Evolutionary conservation across 2,329 filamentous ascomycete species (phyloP).

Genomic region (Domatiomyces catenatus): DNA sequence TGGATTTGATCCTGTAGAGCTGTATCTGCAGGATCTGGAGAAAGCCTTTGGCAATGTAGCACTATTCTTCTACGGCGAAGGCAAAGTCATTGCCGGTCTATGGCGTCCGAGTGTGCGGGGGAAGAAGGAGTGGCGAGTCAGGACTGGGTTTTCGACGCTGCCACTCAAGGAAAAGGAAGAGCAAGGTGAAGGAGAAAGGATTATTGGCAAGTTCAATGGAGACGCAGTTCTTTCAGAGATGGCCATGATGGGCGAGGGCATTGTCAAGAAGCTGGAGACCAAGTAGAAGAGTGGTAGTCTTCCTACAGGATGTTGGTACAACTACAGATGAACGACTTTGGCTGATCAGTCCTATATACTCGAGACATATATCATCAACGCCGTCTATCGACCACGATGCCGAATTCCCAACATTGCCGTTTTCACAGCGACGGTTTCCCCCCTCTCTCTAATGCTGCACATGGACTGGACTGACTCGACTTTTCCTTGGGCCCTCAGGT

Average conservation of each 20-base stretch:
- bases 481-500: not conserved
- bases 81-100: constrained; percentile 42
- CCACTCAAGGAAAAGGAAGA: constrained; percentile 27
- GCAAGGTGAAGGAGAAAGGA: constrained; percentile 24
- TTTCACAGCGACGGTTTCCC: too few species aligned
- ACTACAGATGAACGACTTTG: not conserved
- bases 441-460: too few species aligned
- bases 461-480: not conserved
- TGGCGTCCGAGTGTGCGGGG: constrained; percentile 44
- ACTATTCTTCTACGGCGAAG: constrained; percentile 61
- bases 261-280: constrained; percentile 12
- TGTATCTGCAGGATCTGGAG: constrained; percentile 54
- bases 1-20: constrained; percentile 44
- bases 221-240: constrained; percentile 58
- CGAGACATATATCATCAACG: not conserved
- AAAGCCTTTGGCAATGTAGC: constrained; percentile 52
- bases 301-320: not conserved
- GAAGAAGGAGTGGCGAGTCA: constrained; percentile 51
- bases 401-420: not conserved
- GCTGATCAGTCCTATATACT: not conserved
- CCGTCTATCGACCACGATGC: not conserved
- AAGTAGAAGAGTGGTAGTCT: constrained; percentile 3
- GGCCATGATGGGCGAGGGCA: constrained; percentile 35
- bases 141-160: constrained; percentile 52
- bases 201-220: constrained; percentile 48